Conservation (phyloP, 2,329 filamentous ascomycete genomes). For the Metarhizium album region DNA sequence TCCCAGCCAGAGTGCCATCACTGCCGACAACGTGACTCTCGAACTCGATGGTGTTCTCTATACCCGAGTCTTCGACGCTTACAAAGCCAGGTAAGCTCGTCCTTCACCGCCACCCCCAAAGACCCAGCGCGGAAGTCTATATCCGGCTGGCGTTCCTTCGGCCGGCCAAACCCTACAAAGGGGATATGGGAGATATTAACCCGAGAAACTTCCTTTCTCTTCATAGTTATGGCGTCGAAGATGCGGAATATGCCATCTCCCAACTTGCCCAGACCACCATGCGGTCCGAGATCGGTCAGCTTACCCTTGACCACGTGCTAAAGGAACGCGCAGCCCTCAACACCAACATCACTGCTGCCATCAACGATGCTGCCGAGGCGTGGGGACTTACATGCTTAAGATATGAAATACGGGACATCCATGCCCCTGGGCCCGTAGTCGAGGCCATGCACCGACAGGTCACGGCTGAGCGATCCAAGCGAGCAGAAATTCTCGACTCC, state of each 20-base stretch:
- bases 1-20: slow-evolving; percentile 94
- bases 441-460: slow-evolving; percentile 98
- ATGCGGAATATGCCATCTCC: slow-evolving; percentile 96
- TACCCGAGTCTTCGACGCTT: slow-evolving; percentile 93
- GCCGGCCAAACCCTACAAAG: not conserved
- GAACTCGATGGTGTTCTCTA: slow-evolving; percentile 94
- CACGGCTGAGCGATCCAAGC: slow-evolving; percentile 92
- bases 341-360: slow-evolving; percentile 95
- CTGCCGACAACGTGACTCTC: slow-evolving; percentile 93
- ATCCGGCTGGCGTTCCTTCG: not conserved
- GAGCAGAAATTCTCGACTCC: slow-evolving; percentile 92
- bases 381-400: slow-evolving; percentile 95
- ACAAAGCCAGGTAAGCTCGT: slow-evolving; percentile 72
- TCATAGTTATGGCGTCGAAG: slow-evolving; percentile 86
- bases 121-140: not conserved
- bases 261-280: slow-evolving; percentile 98
- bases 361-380: slow-evolving; percentile 93
- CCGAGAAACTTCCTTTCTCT: not conserved
- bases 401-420: slow-evolving; percentile 97
- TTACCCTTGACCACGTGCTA: slow-evolving; percentile 91
- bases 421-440: slow-evolving; percentile 86
- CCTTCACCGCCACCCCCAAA: not conserved
- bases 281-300: slow-evolving; percentile 95
- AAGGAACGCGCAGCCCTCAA: slow-evolving; percentile 96
- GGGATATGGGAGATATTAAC: not conserved